A percentile compares a stretch with the other conserved stretches of the same genome.
These are phyloP conservation scores for Lecanicillium sp. DNA, from an alignment of 2,329 filamentous ascomycete species.

Conservation along the genomic window DNA sequence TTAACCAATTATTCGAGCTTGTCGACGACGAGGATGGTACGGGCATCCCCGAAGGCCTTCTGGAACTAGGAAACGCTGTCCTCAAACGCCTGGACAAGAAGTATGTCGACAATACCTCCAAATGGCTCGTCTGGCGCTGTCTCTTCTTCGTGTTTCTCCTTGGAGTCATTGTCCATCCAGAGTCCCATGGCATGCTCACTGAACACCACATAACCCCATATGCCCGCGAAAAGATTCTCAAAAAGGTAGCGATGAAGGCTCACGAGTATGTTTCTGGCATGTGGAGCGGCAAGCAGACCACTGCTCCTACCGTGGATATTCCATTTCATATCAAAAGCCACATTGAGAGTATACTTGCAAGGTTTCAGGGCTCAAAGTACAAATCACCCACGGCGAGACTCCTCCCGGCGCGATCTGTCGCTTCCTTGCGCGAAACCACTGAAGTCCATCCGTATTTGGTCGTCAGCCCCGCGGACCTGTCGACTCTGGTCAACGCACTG, in stretches of 20 bases:
- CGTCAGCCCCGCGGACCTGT: conserved; percentile 69
- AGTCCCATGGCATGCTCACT: conserved; percentile 71
- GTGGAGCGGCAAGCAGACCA: conserved; percentile 58
- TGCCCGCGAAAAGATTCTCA: conserved; percentile 72
- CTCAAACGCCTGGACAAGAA: conserved; percentile 67
- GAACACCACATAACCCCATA: conserved; percentile 91
- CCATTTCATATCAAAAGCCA: conserved; percentile 57
- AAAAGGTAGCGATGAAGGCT: conserved; percentile 72
- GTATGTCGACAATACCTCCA: conserved; percentile 65
- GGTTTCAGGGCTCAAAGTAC: conserved; percentile 50
- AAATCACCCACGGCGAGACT: conserved; percentile 48
- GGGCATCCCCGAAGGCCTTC: conserved; percentile 76
- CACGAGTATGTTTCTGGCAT: conserved; percentile 75
- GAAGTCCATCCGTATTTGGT: conserved; percentile 76
- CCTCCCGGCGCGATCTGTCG: conserved; percentile 63
- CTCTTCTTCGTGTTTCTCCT: conserved; percentile 84
- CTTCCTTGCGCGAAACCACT: conserved; percentile 65
- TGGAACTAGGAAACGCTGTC: conserved; percentile 80
- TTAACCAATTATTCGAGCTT: conserved; percentile 74
- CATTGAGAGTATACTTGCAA: conserved; percentile 62
- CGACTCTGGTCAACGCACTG: conserved; percentile 73
- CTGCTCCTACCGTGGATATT: conserved; percentile 41
- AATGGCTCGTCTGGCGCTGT: conserved; percentile 84
- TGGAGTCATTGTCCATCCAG: conserved; percentile 79
- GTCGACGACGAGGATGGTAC: conserved; percentile 78